Conservation (phyloP, 2,329 filamentous ascomycete genomes). For the Trichoderma sp. region DNA sequence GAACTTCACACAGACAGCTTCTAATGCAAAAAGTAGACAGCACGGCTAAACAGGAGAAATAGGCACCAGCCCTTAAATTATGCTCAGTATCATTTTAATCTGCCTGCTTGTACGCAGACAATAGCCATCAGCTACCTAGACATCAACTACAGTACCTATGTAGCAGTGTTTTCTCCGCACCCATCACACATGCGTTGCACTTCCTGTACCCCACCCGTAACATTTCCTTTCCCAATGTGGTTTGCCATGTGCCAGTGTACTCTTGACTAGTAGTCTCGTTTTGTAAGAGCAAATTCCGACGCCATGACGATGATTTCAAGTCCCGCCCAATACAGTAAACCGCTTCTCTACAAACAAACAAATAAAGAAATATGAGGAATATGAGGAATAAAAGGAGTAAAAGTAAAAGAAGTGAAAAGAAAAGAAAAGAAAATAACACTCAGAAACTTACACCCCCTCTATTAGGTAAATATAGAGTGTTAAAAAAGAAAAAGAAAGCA, state of each 20-base stretch:
- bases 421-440: neutral
- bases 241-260: slow-evolving; percentile 21
- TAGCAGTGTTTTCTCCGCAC: slow-evolving; percentile 1
- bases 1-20: neutral
- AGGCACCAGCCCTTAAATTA: neutral
- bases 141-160: neutral
- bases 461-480: neutral
- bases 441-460: neutral
- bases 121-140: neutral
- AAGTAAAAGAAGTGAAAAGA: neutral
- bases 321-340: slow-evolving; percentile 37
- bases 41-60: slow-evolving; percentile 2
- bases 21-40: neutral
- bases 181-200: slow-evolving; percentile 4
- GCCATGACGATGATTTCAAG: slow-evolving; percentile 35
- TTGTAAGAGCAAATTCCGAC: slow-evolving; percentile 25
- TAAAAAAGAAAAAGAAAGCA: neutral
- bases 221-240: slow-evolving; percentile 9
- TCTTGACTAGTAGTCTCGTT: slow-evolving; percentile 19
- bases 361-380: neutral
- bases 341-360: slow-evolving; percentile 10
- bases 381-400: neutral
- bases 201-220: slow-evolving; percentile 3
- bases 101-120: neutral
- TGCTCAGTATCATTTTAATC: slow-evolving; percentile 4